These are phyloP conservation scores for Didymellaceae sp. DNA, from an alignment of 2,329 filamentous ascomycete species.

Conservation along the genomic window DNA sequence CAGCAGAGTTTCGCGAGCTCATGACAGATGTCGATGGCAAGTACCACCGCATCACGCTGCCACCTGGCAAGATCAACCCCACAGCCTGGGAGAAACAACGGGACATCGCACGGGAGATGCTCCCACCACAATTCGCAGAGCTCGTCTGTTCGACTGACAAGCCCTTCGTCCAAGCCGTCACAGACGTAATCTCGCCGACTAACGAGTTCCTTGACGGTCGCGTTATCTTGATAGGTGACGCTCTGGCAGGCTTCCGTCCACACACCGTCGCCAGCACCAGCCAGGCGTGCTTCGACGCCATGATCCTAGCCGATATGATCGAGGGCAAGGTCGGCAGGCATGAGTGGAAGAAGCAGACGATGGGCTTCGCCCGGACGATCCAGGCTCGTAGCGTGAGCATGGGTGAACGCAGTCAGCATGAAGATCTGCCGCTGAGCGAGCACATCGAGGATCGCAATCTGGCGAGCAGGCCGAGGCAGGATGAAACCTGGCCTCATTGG, in stretches of 20 bases:
- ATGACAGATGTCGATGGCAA: conserved; percentile 55
- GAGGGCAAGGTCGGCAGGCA: conserved; percentile 44
- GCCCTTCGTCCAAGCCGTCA: conserved; percentile 56
- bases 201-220: conserved; percentile 52
- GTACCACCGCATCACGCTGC: conserved; percentile 53
- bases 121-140: conserved; percentile 53
- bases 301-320: conserved; percentile 50
- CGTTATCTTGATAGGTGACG: conserved; percentile 56
- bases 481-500: conserved; percentile 37
- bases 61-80: conserved; percentile 49
- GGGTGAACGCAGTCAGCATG: conserved; percentile 52
- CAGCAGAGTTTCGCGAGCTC: conserved; percentile 48
- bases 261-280: conserved; percentile 56
- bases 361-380: conserved; percentile 47
- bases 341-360: conserved; percentile 47
- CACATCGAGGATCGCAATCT: conserved; percentile 34
- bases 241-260: conserved; percentile 55
- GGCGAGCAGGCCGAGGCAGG: conserved; percentile 31
- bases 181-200: conserved; percentile 49
- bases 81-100: conserved; percentile 51
- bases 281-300: conserved; percentile 55
- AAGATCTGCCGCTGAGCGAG: conserved; percentile 34
- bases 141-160: conserved; percentile 49
- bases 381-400: conserved; percentile 50
- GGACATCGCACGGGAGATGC: conserved; percentile 34